Evolutionary conservation across 768 basidiomycete genomes (phyloP), one percentile per base, ranked within the genome.

Genomic region (Clitopilus hobsonii): DNA sequence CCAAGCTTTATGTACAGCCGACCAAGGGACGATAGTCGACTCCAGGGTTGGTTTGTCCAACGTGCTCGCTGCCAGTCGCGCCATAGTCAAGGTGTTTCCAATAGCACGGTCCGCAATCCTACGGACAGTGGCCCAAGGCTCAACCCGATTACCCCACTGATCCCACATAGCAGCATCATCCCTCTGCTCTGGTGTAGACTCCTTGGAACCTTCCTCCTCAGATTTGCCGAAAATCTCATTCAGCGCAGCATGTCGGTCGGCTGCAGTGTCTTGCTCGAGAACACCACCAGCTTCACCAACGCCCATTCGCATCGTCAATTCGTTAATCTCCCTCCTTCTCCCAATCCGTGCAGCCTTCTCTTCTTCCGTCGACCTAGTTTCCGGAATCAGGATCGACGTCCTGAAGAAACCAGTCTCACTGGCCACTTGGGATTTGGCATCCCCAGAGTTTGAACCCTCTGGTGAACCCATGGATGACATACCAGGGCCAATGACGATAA

Each of bases 221-320:
- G 16, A 36, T 5, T 50, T 28, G 16, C 45, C 23, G n/a, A 60
- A 50, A 16, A 13, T 49, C 28, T 13, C 49, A 29, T 50, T 29
- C 26, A 24, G 38, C 18, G 50, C 56, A 10, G 53, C 25, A 28
- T 58, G 56, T 36, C 58, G 58, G n/a, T 63, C 56, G 22, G 59
- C 60, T 8, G 73, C 74, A 55, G 71, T 64, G 27, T 69, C 65
- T 24, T 66, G 60, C 45, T 83, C 84, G 5, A 91, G 63, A 6
- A 73, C 62, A 10, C 91, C 92, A 8, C 91, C 91, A 6, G 91
- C 77, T 0, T 81, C 80, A 28, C 87, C 88, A 30, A 92, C 76
- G 5, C 83, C 91, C 84, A 91, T 90, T n/a, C 89, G 82, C 77
- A 91, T 87, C 0, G 82, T 85, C 45, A 94, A 70, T 62, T 90